Evolutionary conservation across 1,284 basidiomycete genomes (phyloP).

Genomic region (Amylostereum areolatum): DNA sequence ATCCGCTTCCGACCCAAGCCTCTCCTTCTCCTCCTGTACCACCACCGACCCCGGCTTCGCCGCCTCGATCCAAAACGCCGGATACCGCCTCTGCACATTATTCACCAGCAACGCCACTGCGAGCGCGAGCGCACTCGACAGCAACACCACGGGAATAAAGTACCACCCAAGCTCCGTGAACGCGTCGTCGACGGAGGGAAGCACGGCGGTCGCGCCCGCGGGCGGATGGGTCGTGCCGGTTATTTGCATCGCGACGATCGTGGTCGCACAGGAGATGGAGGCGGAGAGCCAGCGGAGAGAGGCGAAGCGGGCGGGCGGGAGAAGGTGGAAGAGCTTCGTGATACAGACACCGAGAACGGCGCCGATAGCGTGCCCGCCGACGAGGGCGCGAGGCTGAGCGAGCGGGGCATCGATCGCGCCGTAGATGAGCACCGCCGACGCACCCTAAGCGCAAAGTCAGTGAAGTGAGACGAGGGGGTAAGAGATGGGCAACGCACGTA

Average conservation of each 20-base stretch:
- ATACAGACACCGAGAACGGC: constrained; percentile 48
- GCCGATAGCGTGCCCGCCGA: constrained; percentile 53
- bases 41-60: not conserved
- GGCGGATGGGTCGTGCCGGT: constrained; percentile 58
- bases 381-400: constrained; percentile 53
- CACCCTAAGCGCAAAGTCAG: constrained; percentile 34
- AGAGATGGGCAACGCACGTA: constrained; percentile 29
- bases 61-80: constrained; percentile 44
- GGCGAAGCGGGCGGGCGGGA: constrained; percentile 30
- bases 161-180: constrained; percentile 51
- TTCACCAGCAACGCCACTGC: constrained; percentile 48
- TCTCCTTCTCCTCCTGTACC: no score
- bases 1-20: no score
- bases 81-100: constrained; percentile 54
- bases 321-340: constrained; percentile 48
- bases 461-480: not conserved
- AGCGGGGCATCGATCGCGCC: constrained; percentile 54
- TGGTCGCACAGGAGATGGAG: constrained; percentile 43
- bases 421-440: constrained; percentile 54
- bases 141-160: constrained; percentile 52
- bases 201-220: constrained; percentile 43
- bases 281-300: constrained; percentile 50
- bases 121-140: constrained; percentile 45
- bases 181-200: constrained; percentile 41
- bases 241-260: constrained; percentile 50